Percentiles rank a stretch among this genome's conserved stretches.
These are phyloP conservation scores for Aspergillus egyptiacus DNA, from an alignment of 495 filamentous ascomycete species.

Conservation along the genomic window DNA sequence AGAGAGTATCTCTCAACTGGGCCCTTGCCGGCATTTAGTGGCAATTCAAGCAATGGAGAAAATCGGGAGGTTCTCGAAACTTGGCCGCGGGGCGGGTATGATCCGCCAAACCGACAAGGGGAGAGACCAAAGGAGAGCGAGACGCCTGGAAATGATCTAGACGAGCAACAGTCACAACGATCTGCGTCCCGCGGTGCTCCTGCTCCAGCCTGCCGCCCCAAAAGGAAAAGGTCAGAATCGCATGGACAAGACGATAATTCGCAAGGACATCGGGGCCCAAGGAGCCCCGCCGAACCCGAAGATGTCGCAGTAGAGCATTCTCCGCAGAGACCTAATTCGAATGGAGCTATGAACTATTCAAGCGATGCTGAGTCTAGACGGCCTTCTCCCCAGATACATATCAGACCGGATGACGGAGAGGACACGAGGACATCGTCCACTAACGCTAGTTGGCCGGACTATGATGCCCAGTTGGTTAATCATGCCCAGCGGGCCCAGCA, in stretches of 20 bases:
- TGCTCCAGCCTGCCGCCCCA: slow-evolving; percentile 24
- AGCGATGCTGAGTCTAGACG: slow-evolving; percentile 21
- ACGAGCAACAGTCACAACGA: slow-evolving; percentile 23
- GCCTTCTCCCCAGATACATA: slow-evolving; percentile 18
- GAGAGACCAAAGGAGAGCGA: slow-evolving; percentile 16
- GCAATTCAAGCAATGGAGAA: slow-evolving; percentile 19
- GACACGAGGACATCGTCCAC: slow-evolving; percentile 23
- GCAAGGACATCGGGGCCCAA: slow-evolving; percentile 14
- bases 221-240: slow-evolving; percentile 41
- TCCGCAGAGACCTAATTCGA: slow-evolving; percentile 9
- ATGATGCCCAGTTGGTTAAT: slow-evolving; percentile 37
- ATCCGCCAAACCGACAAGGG: slow-evolving; percentile 19
- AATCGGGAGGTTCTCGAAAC: slow-evolving; percentile 21
- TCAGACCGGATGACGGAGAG: slow-evolving; percentile 30
- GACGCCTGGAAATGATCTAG: slow-evolving; percentile 15
- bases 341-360: slow-evolving; percentile 10
- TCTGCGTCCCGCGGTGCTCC: slow-evolving; percentile 23
- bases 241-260: slow-evolving; percentile 22
- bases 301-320: slow-evolving; percentile 16
- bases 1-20: slow-evolving; percentile 26
- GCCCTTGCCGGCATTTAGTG: slow-evolving; percentile 5
- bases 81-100: slow-evolving; percentile 13
- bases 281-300: slow-evolving; percentile 17
- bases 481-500: slow-evolving; percentile 43
- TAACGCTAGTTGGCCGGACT: slow-evolving; percentile 36